These are phyloP conservation scores for Aspergillus hortae DNA, from an alignment of 2,329 filamentous ascomycete species.

Conservation along the genomic window DNA sequence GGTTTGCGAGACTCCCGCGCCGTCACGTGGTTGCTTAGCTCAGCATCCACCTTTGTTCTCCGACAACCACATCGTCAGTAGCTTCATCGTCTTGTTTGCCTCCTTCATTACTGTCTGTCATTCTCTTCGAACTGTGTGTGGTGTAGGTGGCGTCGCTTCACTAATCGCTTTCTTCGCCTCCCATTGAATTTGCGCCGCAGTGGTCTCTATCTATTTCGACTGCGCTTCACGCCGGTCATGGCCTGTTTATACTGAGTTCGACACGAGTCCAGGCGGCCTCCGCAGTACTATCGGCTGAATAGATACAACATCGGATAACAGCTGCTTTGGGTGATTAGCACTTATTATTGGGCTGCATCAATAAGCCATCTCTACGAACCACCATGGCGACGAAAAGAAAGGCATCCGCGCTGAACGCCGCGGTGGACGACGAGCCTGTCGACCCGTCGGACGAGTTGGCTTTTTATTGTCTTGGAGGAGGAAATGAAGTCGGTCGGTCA, in stretches of 20 bases:
- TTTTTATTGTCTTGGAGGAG: constrained; percentile 89
- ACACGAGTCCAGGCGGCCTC: constrained; percentile 1
- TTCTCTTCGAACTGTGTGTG: too few species aligned
- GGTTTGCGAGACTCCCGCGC: constrained; percentile 18
- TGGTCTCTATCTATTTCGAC: background rate
- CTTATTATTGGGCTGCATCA: background rate
- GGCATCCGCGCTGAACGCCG: constrained; percentile 67
- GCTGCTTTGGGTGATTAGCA: background rate
- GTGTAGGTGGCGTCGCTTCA: too few species aligned
- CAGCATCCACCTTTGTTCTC: background rate
- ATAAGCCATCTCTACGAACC: background rate
- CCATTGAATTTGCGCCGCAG: background rate
- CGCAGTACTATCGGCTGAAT: background rate
- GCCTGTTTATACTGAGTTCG: constrained; percentile 7
- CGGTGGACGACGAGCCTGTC: constrained; percentile 72
- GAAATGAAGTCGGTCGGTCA: constrained; percentile 94
- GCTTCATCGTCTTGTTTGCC: background rate
- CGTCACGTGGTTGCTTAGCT: constrained; percentile 12
- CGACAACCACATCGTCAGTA: background rate
- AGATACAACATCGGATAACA: background rate
- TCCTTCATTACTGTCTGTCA: background rate
- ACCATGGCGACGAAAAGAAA: constrained; percentile 93
- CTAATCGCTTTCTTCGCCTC: too few species aligned
- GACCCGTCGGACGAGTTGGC: constrained; percentile 92
- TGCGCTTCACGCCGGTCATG: constrained; percentile 8